These are phyloP conservation scores for Quercus bicolor DNA, from an alignment of 306 rosid genomes.

Conservation along the genomic window DNA sequence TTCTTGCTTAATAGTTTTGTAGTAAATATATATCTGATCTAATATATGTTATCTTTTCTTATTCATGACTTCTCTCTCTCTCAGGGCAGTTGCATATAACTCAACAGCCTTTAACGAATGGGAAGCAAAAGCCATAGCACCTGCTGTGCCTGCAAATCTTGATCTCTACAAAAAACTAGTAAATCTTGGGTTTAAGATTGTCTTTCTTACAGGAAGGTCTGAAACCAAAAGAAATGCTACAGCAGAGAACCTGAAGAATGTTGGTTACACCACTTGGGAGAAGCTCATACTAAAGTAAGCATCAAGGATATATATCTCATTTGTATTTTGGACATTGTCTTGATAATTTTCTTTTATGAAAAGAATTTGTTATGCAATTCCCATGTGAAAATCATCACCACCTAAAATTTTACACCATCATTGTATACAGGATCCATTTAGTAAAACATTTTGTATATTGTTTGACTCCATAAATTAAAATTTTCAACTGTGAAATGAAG, in stretches of 20 bases:
- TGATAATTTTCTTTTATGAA: not conserved
- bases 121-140: not conserved
- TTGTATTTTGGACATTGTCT: too few relatives aligned
- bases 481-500: too few relatives aligned
- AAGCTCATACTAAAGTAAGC: not conserved
- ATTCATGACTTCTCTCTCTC: not conserved
- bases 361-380: too few relatives aligned
- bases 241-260: not conserved
- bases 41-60: not conserved
- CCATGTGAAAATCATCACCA: too few relatives aligned
- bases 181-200: not conserved
- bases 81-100: not conserved
- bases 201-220: not conserved
- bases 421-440: too few relatives aligned
- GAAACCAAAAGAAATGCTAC: not conserved
- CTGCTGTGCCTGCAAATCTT: not conserved
- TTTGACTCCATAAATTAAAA: too few relatives aligned
- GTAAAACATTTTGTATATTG: too few relatives aligned
- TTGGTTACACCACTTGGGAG: not conserved
- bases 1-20: too few relatives aligned
- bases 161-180: not conserved
- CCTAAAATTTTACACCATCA: too few relatives aligned
- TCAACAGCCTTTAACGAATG: not conserved
- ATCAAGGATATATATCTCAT: not conserved
- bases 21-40: too few relatives aligned